Conservation (phyloP, 495 filamentous ascomycete genomes). For the Sabuloglossum arenarium region DNA sequence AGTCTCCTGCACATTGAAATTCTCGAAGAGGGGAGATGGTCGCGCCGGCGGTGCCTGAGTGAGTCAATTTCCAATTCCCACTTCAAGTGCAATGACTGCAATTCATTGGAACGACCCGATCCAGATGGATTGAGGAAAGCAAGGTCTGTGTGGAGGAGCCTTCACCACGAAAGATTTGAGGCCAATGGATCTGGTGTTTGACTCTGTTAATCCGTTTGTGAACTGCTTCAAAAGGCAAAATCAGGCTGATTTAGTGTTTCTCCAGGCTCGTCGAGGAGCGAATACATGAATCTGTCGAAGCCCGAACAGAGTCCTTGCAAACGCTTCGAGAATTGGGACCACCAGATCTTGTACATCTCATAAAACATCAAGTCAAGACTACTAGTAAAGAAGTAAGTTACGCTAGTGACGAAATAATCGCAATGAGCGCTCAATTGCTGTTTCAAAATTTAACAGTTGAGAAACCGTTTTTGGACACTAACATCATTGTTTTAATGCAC, state of each 20-base stretch:
- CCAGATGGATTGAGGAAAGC: neutral
- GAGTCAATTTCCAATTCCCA: constrained; percentile 18
- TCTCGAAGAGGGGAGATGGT: constrained; percentile 35
- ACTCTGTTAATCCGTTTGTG: neutral
- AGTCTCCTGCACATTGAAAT: neutral
- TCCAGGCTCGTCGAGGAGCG: constrained; percentile 77
- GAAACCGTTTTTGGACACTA: neutral
- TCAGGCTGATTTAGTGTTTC: neutral
- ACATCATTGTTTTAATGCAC: neutral
- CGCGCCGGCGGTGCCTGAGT: constrained; percentile 80
- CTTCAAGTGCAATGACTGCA: neutral
- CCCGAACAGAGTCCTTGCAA: constrained; percentile 69
- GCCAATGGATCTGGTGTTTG: neutral
- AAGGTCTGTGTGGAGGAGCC: neutral
- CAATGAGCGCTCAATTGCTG: neutral
- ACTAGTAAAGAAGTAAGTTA: constrained; percentile 38
- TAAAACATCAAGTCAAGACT: constrained; percentile 59
- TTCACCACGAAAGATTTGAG: neutral
- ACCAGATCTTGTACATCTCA: constrained; percentile 83
- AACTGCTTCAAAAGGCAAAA: neutral
- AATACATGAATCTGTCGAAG: constrained; percentile 67
- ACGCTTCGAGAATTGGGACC: constrained; percentile 81
- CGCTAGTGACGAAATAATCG: neutral
- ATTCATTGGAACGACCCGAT: neutral
- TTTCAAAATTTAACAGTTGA: neutral